phyloP scores from a whole-genome alignment of 1,139 yeast genomes.

The Hyphopichia fennica region DNA sequence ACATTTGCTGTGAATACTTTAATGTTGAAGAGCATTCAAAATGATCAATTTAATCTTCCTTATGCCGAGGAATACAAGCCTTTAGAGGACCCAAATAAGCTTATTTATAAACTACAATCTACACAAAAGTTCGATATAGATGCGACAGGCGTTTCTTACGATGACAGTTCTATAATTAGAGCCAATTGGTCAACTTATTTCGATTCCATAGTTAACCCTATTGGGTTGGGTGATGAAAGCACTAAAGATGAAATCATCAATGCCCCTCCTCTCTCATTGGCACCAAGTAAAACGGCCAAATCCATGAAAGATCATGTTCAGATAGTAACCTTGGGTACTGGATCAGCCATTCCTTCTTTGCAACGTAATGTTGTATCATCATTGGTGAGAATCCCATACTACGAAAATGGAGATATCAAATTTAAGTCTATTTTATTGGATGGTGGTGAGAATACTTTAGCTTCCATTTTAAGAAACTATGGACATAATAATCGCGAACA shows the following conservation, averaged over 20 bases:
- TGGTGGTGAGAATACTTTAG: constrained; percentile 92
- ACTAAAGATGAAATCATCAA: constrained; percentile 18
- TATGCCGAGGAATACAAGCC: constrained; percentile 22
- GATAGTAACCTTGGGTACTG: constrained; percentile 84
- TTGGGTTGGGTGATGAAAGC: constrained; percentile 13
- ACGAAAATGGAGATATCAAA: constrained; percentile 22
- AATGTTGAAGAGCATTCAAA: constrained; percentile 57
- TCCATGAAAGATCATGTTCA: constrained; percentile 58
- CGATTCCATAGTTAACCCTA: constrained; percentile 39
- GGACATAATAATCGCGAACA: constrained; percentile 43
- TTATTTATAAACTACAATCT: constrained; percentile 25
- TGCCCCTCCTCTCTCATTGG: constrained; percentile 21
- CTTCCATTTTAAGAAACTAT: constrained; percentile 65
- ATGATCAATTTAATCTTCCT: constrained; percentile 54
- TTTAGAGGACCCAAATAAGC: constrained; percentile 12
- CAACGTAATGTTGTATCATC: constrained; percentile 84
- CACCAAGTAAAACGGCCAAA: constrained; percentile 8
- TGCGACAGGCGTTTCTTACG: constrained; percentile 22
- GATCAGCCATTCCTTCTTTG: constrained; percentile 86
- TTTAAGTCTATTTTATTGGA: constrained; percentile 64
- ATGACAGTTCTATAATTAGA: constrained; percentile 17
- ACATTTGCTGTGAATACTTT: constrained; percentile 55
- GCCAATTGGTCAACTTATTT: constrained; percentile 44
- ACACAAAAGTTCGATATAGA: constrained; percentile 31
- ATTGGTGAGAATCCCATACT: constrained; percentile 65